phyloP scores from a whole-genome alignment of 2,329 filamentous ascomycete species.

The Myriosclerotinia scirpicola region DNA sequence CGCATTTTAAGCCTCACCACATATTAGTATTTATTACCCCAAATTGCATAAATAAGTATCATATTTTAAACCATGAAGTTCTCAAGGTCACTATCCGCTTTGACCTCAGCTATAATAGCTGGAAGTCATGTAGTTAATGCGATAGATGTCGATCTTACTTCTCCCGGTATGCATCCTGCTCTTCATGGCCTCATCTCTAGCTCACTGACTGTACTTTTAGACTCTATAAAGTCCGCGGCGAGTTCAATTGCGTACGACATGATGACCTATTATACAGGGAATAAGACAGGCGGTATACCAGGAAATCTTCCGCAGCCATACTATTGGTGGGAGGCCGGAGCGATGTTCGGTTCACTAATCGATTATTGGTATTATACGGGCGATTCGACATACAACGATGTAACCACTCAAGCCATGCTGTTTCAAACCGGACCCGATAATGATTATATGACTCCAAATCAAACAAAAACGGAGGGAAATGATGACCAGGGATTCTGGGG shows the following conservation, averaged over 20 bases:
- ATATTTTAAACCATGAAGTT: constrained; percentile 13
- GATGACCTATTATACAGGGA: constrained; percentile 54
- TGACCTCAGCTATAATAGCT: constrained; percentile 24
- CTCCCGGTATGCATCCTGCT: constrained; percentile 29
- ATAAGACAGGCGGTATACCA: constrained; percentile 50
- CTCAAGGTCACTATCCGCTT: background rate
- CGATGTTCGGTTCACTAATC: constrained; percentile 68
- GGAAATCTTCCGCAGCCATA: constrained; percentile 55
- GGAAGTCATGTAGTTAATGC: constrained; percentile 28
- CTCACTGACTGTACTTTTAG: constrained; percentile 25
- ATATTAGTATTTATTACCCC: background rate
- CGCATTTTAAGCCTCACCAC: background rate
- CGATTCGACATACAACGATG: constrained; percentile 68
- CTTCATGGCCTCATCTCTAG: background rate
- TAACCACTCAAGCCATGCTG: constrained; percentile 66
- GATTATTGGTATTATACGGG: constrained; percentile 86
- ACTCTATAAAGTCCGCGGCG: constrained; percentile 40
- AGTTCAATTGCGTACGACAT: constrained; percentile 47
- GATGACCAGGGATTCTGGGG: constrained; percentile 78
- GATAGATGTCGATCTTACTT: constrained; percentile 35
- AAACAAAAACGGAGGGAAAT: constrained; percentile 68
- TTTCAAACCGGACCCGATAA: constrained; percentile 70
- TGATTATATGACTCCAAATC: constrained; percentile 77
- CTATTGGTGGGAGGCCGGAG: constrained; percentile 66
- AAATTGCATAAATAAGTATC: background rate